Conservation (phyloP, 2,329 filamentous ascomycete species). For the Xylariales sp. region DNA sequence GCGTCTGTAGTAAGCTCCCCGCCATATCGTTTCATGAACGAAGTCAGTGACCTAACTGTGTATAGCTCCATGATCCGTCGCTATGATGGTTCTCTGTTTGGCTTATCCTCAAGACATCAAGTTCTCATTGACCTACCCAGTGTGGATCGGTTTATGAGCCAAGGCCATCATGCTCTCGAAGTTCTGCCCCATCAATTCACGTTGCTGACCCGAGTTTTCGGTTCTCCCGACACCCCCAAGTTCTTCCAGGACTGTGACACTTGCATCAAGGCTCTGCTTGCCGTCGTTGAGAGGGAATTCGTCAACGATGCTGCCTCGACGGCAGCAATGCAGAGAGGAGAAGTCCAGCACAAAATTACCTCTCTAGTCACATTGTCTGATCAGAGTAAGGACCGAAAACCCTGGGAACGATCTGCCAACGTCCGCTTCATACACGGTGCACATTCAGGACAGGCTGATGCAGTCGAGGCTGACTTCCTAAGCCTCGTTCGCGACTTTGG, state of each 20-base stretch:
- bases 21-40: too few relatives aligned
- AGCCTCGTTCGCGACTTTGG: slow-evolving; percentile 14
- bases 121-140: slow-evolving; percentile 18
- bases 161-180: slow-evolving; percentile 5
- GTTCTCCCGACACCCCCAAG: slow-evolving; percentile 4
- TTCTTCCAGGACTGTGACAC: neutral
- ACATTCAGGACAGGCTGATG: neutral
- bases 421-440: slow-evolving; percentile 1
- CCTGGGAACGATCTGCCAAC: slow-evolving; percentile 13
- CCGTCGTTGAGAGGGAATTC: slow-evolving; percentile 10
- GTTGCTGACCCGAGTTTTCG: slow-evolving; percentile 12
- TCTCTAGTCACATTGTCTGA: slow-evolving; percentile 10
- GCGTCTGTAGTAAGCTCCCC: slow-evolving; percentile 8
- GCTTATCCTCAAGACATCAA: slow-evolving; percentile 23
- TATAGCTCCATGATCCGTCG: slow-evolving; percentile 5
- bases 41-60: too few relatives aligned
- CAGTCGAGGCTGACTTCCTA: slow-evolving; percentile 12
- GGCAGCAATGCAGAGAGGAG: slow-evolving; percentile 9
- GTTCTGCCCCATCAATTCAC: slow-evolving; percentile 2
- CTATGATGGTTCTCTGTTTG: slow-evolving; percentile 10
- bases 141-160: slow-evolving; percentile 11
- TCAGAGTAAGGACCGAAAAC: slow-evolving; percentile 4
- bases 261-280: neutral
- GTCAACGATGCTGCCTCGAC: slow-evolving; percentile 10
- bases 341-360: slow-evolving; percentile 8